Evolutionary conservation across 2,329 filamentous ascomycete species (phyloP).

Genomic region (Hypoxylon sp.): DNA sequence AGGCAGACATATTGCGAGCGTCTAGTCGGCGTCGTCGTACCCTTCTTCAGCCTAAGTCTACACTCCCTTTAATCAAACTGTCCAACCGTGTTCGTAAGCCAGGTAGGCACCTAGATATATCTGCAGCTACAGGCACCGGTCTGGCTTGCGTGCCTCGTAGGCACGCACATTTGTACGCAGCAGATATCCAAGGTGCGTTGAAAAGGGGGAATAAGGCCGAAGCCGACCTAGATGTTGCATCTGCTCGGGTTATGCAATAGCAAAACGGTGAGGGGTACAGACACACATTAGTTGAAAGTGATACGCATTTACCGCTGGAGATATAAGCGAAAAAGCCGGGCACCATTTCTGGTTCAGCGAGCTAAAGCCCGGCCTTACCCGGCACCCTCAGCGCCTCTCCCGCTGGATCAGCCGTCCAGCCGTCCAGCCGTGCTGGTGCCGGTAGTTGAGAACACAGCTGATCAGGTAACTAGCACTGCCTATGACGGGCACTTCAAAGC

Average conservation of each 20-base stretch:
- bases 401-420: not conserved
- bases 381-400: not conserved
- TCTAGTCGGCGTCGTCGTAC: slow-evolving; percentile 15
- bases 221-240: not conserved
- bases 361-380: not conserved
- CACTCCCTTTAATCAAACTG: not conserved
- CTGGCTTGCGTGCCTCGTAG: not conserved
- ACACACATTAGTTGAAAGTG: not conserved
- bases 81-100: not conserved
- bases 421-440: no score
- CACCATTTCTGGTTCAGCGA: not conserved
- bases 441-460: not conserved
- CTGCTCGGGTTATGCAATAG: not conserved
- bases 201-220: not conserved
- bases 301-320: not conserved
- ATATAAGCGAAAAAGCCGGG: not conserved
- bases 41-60: slow-evolving; percentile 32
- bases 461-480: not conserved
- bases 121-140: not conserved
- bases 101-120: not conserved
- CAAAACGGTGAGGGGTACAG: not conserved
- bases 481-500: not conserved
- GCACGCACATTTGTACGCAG: not conserved
- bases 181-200: not conserved
- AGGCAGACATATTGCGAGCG: slow-evolving; percentile 6